These are phyloP conservation scores for Aspergillus phoenicis DNA, from an alignment of 2,329 filamentous ascomycete genomes.

Conservation along the genomic window DNA sequence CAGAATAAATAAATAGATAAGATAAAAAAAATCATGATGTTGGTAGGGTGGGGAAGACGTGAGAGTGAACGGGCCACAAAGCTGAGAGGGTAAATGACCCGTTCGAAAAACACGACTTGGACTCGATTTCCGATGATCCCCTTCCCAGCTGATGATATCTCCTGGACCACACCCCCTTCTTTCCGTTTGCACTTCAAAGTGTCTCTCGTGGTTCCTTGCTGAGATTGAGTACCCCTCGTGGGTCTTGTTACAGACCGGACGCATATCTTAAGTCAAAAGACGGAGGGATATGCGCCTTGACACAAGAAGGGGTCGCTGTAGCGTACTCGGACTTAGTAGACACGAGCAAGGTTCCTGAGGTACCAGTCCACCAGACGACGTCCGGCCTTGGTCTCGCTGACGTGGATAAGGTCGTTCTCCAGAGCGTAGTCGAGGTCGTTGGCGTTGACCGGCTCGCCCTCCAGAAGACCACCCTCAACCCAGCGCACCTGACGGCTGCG, in stretches of 20 bases:
- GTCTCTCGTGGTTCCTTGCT: background rate
- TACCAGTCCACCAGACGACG: conserved; percentile 99
- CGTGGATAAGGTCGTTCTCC: conserved; percentile 95
- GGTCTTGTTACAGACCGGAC: conserved; percentile 9
- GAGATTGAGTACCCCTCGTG: background rate
- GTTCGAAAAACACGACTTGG: conserved; percentile 1
- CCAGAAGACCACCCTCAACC: conserved; percentile 84
- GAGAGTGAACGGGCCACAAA: background rate
- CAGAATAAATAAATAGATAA: conserved; percentile 14
- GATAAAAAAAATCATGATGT: conserved; percentile 17
- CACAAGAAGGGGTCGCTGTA: conserved; percentile 8
- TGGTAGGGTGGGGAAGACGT: background rate
- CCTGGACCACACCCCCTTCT: background rate
- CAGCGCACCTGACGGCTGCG: conserved; percentile 94
- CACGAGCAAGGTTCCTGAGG: conserved; percentile 90
- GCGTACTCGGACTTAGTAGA: conserved; percentile 65
- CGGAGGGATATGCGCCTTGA: conserved; percentile 11
- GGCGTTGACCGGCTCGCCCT: conserved; percentile 89
- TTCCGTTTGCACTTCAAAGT: background rate
- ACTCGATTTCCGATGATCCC: background rate
- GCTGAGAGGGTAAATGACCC: background rate
- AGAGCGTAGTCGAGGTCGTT: conserved; percentile 97
- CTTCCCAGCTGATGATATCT: background rate
- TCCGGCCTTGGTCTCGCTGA: conserved; percentile 97
- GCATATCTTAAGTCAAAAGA: conserved; percentile 13